These are phyloP conservation scores for Ascochyta viciae-villosae DNA, from an alignment of 2,329 filamentous ascomycete species.

Conservation along the genomic window DNA sequence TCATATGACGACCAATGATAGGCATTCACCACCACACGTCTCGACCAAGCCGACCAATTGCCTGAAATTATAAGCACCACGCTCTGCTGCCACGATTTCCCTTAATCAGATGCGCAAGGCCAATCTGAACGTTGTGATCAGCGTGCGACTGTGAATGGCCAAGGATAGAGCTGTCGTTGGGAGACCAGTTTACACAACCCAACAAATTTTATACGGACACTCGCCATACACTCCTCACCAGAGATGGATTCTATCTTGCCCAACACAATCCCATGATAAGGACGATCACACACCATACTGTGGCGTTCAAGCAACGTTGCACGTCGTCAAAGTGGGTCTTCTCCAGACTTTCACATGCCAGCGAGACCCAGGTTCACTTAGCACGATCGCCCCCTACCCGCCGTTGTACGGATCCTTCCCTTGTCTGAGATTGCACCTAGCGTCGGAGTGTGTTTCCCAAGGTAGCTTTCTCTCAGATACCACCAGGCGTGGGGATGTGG, in stretches of 20 bases:
- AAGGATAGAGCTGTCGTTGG: too few species aligned
- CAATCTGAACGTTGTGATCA: neutral
- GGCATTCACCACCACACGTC: neutral
- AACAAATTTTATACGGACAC: neutral
- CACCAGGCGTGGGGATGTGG: slow-evolving; percentile 5
- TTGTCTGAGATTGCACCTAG: slow-evolving; percentile 12
- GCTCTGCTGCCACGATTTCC: neutral
- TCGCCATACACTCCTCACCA: neutral
- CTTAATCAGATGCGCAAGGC: neutral
- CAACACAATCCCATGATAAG: too few species aligned
- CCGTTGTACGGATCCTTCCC: slow-evolving; percentile 18
- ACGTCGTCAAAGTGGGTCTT: slow-evolving; percentile 21
- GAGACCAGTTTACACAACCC: neutral
- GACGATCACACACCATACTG: too few species aligned
- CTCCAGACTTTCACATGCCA: slow-evolving; percentile 37
- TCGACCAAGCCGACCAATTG: neutral
- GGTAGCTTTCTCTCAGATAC: neutral
- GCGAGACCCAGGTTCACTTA: slow-evolving; percentile 16
- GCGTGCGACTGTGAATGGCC: too few species aligned
- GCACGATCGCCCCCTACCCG: slow-evolving; percentile 27
- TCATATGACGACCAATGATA: slow-evolving; percentile 2
- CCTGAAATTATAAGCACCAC: neutral
- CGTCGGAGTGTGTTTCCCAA: slow-evolving; percentile 7
- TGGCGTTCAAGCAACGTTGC: too few species aligned
- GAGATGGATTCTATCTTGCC: too few species aligned